Percentiles rank a stretch among this genome's conserved stretches.
Evolutionary conservation across 768 basidiomycete species (phyloP).

Genomic region (Phlebiopsis gigantea): DNA sequence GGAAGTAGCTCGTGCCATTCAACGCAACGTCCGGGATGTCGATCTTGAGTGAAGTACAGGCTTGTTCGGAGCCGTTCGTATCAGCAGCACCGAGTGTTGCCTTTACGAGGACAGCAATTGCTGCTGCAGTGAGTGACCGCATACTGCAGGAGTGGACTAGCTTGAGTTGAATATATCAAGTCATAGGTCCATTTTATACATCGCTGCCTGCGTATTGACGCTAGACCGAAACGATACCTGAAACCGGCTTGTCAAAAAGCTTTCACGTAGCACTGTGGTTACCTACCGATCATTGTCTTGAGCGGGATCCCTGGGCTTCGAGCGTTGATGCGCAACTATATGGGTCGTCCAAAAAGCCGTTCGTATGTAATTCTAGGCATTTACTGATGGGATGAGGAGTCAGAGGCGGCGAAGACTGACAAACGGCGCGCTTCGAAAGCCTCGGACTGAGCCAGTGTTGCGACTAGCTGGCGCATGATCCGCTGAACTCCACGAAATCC

Average conservation of each 20-base stretch:
- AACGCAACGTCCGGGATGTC: slow-evolving; percentile 3
- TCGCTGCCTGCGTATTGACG: neutral
- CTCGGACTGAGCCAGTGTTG: too few species aligned
- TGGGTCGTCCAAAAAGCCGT: too few species aligned
- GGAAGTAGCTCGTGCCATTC: slow-evolving; percentile 11
- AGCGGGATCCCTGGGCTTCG: too few species aligned
- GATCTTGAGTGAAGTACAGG: neutral
- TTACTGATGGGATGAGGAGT: too few species aligned
- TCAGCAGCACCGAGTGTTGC: neutral
- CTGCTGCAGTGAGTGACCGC: neutral
- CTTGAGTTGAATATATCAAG: neutral
- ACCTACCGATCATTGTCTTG: too few species aligned
- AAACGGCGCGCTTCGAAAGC: too few species aligned
- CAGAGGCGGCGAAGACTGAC: too few species aligned
- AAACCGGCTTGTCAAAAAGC: neutral
- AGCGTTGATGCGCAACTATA: too few species aligned
- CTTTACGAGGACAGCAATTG: neutral
- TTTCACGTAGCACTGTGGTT: neutral
- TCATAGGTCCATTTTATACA: neutral
- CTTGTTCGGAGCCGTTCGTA: neutral
- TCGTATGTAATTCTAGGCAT: too few species aligned
- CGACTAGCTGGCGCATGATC: too few species aligned
- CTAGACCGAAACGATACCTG: neutral
- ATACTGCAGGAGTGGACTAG: neutral
- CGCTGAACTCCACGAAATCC: too few species aligned